phyloP scores from a whole-genome alignment of 257 asterid genomes.

The Solanum ossicruentum region DNA sequence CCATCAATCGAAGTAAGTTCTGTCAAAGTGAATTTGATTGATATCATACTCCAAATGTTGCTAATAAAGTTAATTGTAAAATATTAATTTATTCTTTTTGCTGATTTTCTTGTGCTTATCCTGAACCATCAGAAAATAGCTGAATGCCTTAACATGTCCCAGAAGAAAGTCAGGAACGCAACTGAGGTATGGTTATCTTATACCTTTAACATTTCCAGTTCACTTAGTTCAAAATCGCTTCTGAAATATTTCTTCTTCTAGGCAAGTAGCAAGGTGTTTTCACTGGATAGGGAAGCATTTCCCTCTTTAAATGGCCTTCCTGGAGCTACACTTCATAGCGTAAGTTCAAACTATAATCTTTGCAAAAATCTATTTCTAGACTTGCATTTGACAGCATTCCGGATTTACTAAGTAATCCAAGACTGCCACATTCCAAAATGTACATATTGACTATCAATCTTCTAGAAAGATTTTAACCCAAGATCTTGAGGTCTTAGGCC shows the following conservation, averaged over 20 bases:
- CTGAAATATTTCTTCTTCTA: conserved; percentile 15
- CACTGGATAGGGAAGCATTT: conserved; percentile 88
- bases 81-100: background rate
- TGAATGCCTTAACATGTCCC: conserved; percentile 71
- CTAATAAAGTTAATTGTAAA: background rate
- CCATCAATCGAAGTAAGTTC: conserved; percentile 72
- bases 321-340: conserved; percentile 82
- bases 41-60: background rate
- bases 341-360: conserved; percentile 19
- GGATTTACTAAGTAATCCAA: background rate
- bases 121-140: conserved; percentile 59
- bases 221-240: background rate
- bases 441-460: background rate
- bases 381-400: background rate
- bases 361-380: background rate
- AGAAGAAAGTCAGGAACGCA: conserved; percentile 89
- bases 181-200: conserved; percentile 55
- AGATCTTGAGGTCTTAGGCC: background rate
- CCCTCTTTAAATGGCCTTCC: conserved; percentile 85
- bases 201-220: background rate
- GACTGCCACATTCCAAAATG: background rate
- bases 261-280: conserved; percentile 82
- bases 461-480: background rate
- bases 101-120: background rate
- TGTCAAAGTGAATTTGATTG: background rate